These are phyloP conservation scores for Sporisorium graminicola DNA, from an alignment of 1,284 basidiomycete species.

Conservation along the genomic window DNA sequence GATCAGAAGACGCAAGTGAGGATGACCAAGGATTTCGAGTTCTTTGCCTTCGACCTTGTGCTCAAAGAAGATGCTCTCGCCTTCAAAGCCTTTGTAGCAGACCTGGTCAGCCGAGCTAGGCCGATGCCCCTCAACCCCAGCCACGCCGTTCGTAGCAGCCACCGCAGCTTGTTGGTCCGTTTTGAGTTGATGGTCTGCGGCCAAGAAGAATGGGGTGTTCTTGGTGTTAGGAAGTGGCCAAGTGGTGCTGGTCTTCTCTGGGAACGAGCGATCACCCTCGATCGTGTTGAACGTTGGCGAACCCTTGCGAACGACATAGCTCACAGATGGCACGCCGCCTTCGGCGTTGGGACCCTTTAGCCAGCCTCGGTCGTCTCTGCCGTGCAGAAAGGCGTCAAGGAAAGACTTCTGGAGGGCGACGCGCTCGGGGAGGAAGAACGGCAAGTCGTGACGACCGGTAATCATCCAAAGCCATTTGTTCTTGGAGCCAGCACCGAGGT, in stretches of 20 bases:
- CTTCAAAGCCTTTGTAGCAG: constrained; percentile 16
- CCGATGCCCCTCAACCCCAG: constrained; percentile 2
- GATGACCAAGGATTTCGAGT: constrained; percentile 68
- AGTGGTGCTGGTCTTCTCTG: constrained; percentile 44
- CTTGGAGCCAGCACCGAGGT: constrained; percentile 62
- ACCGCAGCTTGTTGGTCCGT: constrained; percentile 9
- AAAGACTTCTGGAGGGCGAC: constrained; percentile 66
- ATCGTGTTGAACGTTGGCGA: constrained; percentile 67
- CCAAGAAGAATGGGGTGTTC: constrained; percentile 60
- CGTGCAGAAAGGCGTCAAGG: constrained; percentile 66
- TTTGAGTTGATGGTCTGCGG: constrained; percentile 14
- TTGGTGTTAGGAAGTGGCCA: constrained; percentile 67
- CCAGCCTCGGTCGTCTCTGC: constrained; percentile 61
- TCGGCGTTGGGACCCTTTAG: constrained; percentile 60
- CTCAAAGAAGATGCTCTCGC: constrained; percentile 24
- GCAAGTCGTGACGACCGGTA: constrained; percentile 68
- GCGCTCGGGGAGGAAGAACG: constrained; percentile 67
- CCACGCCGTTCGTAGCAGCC: constrained; percentile 32
- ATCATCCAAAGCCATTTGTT: constrained; percentile 70
- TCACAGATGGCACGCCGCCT: constrained; percentile 61
- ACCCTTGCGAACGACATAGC: constrained; percentile 65
- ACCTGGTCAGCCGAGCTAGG: constrained; percentile 7
- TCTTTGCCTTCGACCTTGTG: constrained; percentile 9
- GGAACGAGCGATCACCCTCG: constrained; percentile 65
- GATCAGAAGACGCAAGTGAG: constrained; percentile 56